phyloP scores from a whole-genome alignment of 1,284 basidiomycete species.

The Cryptococcus jaspeensis region DNA sequence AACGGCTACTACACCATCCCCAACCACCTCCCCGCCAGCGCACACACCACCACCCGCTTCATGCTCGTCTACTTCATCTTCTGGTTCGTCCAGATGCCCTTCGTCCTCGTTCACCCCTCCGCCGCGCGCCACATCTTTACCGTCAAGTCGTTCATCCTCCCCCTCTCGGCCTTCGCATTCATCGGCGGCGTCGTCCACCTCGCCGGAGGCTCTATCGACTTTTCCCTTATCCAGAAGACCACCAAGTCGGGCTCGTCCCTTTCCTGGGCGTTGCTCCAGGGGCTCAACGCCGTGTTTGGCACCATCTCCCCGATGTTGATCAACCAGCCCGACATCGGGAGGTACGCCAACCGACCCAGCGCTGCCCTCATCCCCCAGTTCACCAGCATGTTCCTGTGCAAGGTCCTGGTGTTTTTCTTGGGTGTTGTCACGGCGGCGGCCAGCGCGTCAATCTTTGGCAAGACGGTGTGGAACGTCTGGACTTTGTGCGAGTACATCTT shows the following conservation, averaged over 20 bases:
- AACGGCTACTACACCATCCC: conserved; percentile 31
- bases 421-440: conserved; percentile 43
- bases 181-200: conserved; percentile 39
- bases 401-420: conserved; percentile 39
- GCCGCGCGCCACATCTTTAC: conserved; percentile 15
- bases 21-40: conserved; percentile 33
- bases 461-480: too few relatives aligned
- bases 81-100: conserved; percentile 36
- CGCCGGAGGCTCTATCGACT: conserved; percentile 34
- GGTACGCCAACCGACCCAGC: too few relatives aligned
- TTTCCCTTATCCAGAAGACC: conserved; percentile 28
- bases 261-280: conserved; percentile 35
- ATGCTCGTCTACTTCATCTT: conserved; percentile 44
- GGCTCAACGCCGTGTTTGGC: conserved; percentile 23
- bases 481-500: too few relatives aligned
- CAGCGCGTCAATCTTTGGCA: conserved; percentile 32
- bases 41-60: conserved; percentile 31
- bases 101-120: conserved; percentile 26
- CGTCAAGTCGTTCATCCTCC: conserved; percentile 38
- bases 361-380: conserved; percentile 21
- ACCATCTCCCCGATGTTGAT: conserved; percentile 8
- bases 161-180: conserved; percentile 41
- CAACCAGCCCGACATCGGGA: too few relatives aligned
- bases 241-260: conserved; percentile 27
- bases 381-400: conserved; percentile 34